These are phyloP conservation scores for Aphelidium insulamus DNA, from an alignment of 371 early-diverging fungal genomes.

Conservation along the genomic window DNA sequence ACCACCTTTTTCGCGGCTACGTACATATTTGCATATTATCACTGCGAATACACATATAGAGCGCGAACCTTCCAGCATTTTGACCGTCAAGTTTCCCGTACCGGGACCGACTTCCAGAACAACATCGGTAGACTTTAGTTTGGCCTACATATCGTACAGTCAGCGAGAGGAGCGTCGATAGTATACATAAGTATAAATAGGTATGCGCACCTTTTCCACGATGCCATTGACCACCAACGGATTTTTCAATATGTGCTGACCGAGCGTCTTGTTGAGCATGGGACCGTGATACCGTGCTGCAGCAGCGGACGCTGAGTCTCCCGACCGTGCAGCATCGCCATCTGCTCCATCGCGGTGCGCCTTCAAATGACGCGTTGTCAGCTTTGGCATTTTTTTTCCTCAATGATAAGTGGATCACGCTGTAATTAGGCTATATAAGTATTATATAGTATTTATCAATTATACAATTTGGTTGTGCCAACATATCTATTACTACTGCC, in stretches of 20 bases:
- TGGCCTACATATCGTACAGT: conserved; percentile 28
- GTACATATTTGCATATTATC: neutral
- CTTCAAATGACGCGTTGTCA: too few species aligned
- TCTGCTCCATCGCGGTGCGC: too few species aligned
- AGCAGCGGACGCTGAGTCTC: too few species aligned
- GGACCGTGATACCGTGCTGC: too few species aligned
- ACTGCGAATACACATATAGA: neutral
- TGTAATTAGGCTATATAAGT: too few species aligned
- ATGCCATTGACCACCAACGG: conserved; percentile 92
- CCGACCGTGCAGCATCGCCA: too few species aligned
- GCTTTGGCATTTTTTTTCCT: too few species aligned
- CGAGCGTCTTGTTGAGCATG: conserved; percentile 92
- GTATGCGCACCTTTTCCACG: conserved; percentile 64
- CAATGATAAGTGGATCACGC: too few species aligned
- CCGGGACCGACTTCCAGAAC: conserved; percentile 99
- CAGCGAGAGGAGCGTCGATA: neutral
- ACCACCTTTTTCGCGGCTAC: conserved; percentile 34
- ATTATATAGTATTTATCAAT: too few species aligned
- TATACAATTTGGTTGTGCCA: too few species aligned
- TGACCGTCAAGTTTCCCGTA: conserved; percentile 98
- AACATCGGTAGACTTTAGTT: conserved; percentile 73
- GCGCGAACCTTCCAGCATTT: conserved; percentile 64
- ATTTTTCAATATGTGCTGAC: conserved; percentile 99
- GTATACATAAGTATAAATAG: neutral
- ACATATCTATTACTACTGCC: too few species aligned